Base-by-base conservation (phyloP, 1,139 yeast genomes). In the Saccharomyces hybrid region DNA sequence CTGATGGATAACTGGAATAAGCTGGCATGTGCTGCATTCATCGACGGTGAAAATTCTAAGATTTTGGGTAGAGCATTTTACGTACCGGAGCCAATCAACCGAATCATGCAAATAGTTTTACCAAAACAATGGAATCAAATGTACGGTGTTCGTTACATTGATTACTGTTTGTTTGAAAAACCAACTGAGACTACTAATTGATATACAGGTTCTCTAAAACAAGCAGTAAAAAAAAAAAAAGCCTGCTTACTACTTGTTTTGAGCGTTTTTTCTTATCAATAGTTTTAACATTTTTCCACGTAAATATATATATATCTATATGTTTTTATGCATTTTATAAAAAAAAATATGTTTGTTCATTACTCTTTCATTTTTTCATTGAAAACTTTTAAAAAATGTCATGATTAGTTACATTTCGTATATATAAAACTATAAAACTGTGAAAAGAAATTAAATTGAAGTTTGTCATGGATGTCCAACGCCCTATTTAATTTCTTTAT, bases 1-100 rank as follows among this genome's bases (percentile, higher is more conserved):
- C 55, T 63, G 46, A 59, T 65, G 4, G 64, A 61, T 4, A 56
- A 59, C 27, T 75, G 77, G 77, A 52, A 61, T 8, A 56, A 58
- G 23, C 53, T 73, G 2, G 59, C 59, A 49, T 76, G 80, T 55
- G 53, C 62, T 7, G 61, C 62, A 41, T 73, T 76, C 55, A 61
- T 76, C 31, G 73, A 76, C 55, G 59, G 67, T 4, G 69, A 65
- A 0, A 61, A 65, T 5, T 73, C 78, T 2, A 66, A 65, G 20
- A 72, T 77, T 7, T 53, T 75, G 4, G 78, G 77, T 0, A 66
- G 79, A 47, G 66, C 73, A 3, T 64, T 76, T 49, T 68, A 69
- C 58, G 51, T 75, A 5, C 79, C 79, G 8, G 54, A 57, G 23
- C 26, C 48, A 4, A 50, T 71, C 34, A 61, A 62, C 47, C 55